Base-by-base conservation (phyloP, 164 flowering plant genomes). In the Liquidambar formosana region DNA sequence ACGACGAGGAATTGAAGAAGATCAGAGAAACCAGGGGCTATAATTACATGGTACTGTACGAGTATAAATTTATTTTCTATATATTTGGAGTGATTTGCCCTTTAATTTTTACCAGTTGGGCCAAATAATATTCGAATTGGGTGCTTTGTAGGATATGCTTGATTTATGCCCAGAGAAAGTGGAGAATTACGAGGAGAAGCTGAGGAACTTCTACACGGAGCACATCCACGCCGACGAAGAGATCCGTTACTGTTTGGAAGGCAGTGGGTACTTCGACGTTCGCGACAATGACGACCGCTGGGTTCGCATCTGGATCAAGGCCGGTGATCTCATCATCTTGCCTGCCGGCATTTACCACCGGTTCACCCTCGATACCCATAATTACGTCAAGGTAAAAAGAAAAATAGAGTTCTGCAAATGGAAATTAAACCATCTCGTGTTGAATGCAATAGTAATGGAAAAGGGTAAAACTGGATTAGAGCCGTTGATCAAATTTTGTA, bases 331-430 rank as follows among this genome's bases (percentile, higher is more conserved):
- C 66, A 95, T 95, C 46, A 77, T 95, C 25, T 71, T 93, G 58
- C 97, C 99, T 0, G 97, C 94, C 8, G 99, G 99, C 51, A 93
- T 95, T 69, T 93, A 95, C 85, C 99, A 95, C 72, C 88, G 99
- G 8, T 93, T 95, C 77, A 95, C 99, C 6, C 85, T 91, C 0
- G 97, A 95, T 75, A 85, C 88, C 15, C 68, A 64, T 22, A 85
- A 95, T 86, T 91, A 95, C 63, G 72, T 85, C 25, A 95, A 93
- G 97, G 99, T 91, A 64, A 63, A 41, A n/a, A n/a, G n/a, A n/a
- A n/a, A n/a, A n/a, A n/a, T n/a, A n/a, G n/a, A n/a, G n/a, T n/a
- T n/a, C n/a, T n/a, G n/a, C n/a, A n/a, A n/a, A n/a, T n/a, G n/a
- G n/a, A n/a, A n/a, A n/a, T n/a, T n/a, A n/a, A n/a, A n/a, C n/a